A percentile compares a stretch with the other conserved stretches of the same genome.
phyloP scores from a whole-genome alignment of 768 basidiomycete genomes.

The Hypsizygus marmoreus region DNA sequence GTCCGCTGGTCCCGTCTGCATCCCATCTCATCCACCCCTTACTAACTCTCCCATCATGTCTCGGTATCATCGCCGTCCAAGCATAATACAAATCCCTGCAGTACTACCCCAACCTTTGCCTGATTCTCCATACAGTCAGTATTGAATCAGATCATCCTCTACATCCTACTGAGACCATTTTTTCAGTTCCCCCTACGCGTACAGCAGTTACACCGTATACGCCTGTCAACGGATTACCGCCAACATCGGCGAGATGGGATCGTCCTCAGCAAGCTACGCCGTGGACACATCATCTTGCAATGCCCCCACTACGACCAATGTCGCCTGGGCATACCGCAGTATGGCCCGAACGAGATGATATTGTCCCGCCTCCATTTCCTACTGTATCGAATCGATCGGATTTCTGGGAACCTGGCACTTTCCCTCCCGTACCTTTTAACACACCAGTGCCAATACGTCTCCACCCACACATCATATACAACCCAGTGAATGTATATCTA shows the following conservation, averaged over 20 bases:
- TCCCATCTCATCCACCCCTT: neutral
- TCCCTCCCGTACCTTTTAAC: conserved; percentile 19
- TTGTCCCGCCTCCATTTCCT: conserved; percentile 6
- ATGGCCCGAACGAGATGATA: conserved; percentile 11
- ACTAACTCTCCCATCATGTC: conserved; percentile 8
- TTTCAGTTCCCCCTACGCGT: conserved; percentile 9
- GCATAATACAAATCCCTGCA: conserved; percentile 5
- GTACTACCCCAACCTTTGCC: neutral
- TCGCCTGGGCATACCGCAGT: conserved; percentile 6
- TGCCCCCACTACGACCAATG: neutral
- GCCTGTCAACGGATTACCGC: too few relatives aligned
- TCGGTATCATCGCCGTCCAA: conserved; percentile 2
- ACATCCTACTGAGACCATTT: neutral
- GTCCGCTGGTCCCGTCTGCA: too few relatives aligned
- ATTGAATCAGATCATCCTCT: neutral
- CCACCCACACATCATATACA: conserved; percentile 35
- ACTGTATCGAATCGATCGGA: neutral
- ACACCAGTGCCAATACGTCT: conserved; percentile 24
- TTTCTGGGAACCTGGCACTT: conserved; percentile 25
- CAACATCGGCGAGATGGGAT: too few relatives aligned
- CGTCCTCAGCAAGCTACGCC: conserved; percentile 1
- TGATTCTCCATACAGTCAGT: conserved; percentile 8
- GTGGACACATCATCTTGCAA: conserved; percentile 5
- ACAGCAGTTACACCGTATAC: conserved; percentile 6
- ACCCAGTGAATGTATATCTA: conserved; percentile 36